phyloP scores from a whole-genome alignment of 495 filamentous ascomycete species.

The Achaetomiella virescens region DNA sequence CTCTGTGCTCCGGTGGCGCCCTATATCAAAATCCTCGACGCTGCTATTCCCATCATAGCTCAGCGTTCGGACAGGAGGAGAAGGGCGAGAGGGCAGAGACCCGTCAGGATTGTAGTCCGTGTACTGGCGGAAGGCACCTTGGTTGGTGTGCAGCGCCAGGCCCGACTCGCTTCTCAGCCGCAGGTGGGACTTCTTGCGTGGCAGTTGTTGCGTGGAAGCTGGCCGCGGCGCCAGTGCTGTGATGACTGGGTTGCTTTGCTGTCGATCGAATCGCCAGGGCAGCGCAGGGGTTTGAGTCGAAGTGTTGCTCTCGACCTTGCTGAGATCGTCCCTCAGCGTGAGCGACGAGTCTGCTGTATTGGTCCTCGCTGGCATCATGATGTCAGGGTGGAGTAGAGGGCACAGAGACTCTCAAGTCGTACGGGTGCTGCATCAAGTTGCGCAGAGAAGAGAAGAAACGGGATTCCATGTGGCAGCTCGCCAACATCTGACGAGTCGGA shows the following conservation, averaged over 20 bases:
- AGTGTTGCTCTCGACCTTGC: constrained; percentile 15
- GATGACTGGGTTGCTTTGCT: constrained; percentile 6
- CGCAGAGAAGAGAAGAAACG: too few species aligned
- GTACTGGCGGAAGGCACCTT: constrained; percentile 30
- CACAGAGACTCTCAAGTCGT: background rate
- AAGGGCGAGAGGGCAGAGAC: constrained; percentile 5
- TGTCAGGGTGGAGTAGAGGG: background rate
- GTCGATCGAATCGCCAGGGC: constrained; percentile 9
- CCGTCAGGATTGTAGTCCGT: constrained; percentile 29
- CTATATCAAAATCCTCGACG: constrained; percentile 14
- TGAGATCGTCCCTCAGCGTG: constrained; percentile 8
- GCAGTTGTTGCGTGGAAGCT: background rate
- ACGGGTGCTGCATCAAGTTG: too few species aligned
- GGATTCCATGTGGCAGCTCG: too few species aligned
- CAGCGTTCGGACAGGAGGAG: background rate
- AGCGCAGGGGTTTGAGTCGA: constrained; percentile 8
- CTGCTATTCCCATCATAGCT: constrained; percentile 17
- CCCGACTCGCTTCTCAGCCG: constrained; percentile 37
- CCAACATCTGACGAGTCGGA: too few species aligned
- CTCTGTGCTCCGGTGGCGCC: background rate
- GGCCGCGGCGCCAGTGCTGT: constrained; percentile 26
- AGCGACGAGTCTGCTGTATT: constrained; percentile 20
- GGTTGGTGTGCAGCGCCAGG: constrained; percentile 31
- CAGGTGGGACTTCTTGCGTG: constrained; percentile 13
- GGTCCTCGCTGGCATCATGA: constrained; percentile 16